These are phyloP conservation scores for Talaromyces ruber DNA, from an alignment of 495 filamentous ascomycete genomes.

Conservation along the genomic window DNA sequence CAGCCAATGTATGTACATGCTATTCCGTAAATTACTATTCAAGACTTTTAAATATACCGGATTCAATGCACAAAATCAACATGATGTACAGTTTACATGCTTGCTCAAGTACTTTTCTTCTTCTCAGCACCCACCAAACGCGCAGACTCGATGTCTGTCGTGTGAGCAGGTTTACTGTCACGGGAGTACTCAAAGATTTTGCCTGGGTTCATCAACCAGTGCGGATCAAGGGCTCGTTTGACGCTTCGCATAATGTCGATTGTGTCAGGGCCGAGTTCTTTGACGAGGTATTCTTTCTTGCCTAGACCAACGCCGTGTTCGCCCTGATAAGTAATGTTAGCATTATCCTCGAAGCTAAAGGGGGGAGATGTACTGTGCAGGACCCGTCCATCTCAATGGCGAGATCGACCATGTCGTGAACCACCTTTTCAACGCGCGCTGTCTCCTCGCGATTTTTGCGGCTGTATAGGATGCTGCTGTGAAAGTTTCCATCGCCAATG, in stretches of 20 bases:
- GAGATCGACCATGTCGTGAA: conserved; percentile 80
- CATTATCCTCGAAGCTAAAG: background rate
- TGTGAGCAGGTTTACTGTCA: background rate
- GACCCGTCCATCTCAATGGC: conserved; percentile 91
- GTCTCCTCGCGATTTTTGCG: conserved; percentile 54
- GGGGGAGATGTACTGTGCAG: conserved; percentile 50
- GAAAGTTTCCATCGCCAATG: conserved; percentile 88
- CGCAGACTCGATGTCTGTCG: background rate
- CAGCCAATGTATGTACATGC: background rate
- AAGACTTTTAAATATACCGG: background rate
- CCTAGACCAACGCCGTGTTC: conserved; percentile 87
- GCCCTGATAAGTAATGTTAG: conserved; percentile 32
- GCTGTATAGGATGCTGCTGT: conserved; percentile 83
- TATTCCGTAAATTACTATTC: background rate
- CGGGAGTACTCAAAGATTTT: conserved; percentile 64
- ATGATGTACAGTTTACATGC: background rate
- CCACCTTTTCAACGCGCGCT: conserved; percentile 65
- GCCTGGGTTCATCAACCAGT: conserved; percentile 87
- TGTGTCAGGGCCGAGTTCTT: conserved; percentile 76
- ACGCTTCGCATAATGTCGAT: conserved; percentile 79
- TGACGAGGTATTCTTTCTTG: conserved; percentile 71
- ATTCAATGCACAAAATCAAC: background rate
- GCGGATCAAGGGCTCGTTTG: conserved; percentile 76
- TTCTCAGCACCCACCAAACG: conserved; percentile 6
- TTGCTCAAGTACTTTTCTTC: background rate